Evolutionary conservation across 2,329 filamentous ascomycete species (phyloP).

Genomic region (Claviceps digitariae): DNA sequence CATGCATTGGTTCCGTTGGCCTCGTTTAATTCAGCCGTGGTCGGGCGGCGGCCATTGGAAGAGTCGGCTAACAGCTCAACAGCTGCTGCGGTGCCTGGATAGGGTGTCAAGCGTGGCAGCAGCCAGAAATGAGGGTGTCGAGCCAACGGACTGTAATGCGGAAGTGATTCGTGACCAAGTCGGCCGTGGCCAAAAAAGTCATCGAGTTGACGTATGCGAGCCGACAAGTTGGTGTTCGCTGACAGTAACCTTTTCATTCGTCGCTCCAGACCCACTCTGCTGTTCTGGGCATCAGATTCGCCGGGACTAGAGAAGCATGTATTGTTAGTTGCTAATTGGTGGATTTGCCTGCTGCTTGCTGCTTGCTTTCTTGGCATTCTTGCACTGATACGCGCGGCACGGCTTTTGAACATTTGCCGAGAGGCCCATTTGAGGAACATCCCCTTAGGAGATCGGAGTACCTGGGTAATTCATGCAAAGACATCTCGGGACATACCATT

Average conservation of each 20-base stretch:
- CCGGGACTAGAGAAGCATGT: constrained; percentile 15
- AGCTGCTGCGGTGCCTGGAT: constrained; percentile 2
- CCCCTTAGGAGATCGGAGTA: neutral
- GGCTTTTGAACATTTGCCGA: neutral
- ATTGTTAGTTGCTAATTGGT: neutral
- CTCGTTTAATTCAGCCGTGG: neutral
- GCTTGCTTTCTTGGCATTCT: neutral
- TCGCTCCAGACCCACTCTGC: constrained; percentile 19
- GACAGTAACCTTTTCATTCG: constrained; percentile 21
- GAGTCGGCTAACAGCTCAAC: neutral
- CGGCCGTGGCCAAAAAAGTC: constrained; percentile 9
- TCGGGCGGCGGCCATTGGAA: no score
- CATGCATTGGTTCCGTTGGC: constrained; percentile 5
- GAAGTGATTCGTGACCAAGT: constrained; percentile 5
- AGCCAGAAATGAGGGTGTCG: constrained; percentile 3
- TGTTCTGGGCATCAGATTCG: constrained; percentile 22
- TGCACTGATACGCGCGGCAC: neutral
- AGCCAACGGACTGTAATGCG: constrained; percentile 7
- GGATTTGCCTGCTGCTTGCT: neutral
- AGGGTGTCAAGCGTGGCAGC: constrained; percentile 6
- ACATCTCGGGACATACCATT: constrained; percentile 19
- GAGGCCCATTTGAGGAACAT: neutral
- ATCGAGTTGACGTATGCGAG: constrained; percentile 16
- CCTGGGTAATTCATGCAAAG: neutral
- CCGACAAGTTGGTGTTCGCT: constrained; percentile 20